phyloP scores from a whole-genome alignment of 768 basidiomycete genomes.

The Termitomyces sp. region DNA sequence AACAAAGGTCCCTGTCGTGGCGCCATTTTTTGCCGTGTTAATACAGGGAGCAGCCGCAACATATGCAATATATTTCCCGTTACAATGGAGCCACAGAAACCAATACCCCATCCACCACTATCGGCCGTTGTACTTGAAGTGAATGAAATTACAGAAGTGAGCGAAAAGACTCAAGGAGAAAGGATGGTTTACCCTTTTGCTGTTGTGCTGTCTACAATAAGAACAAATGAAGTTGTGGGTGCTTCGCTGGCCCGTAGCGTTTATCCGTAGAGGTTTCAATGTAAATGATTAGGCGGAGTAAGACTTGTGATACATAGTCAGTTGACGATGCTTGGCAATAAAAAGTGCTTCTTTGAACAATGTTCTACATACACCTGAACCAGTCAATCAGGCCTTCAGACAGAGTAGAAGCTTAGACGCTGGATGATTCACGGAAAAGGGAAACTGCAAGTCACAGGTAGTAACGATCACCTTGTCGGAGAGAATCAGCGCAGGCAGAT shows the following conservation, averaged over 20 bases:
- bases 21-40: not conserved
- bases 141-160: not conserved
- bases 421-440: not conserved
- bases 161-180: not conserved
- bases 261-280: not conserved
- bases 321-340: not conserved
- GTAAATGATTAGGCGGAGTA: not conserved
- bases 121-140: not conserved
- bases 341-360: not conserved
- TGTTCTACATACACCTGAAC: not conserved
- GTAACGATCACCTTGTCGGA: constrained; percentile 32
- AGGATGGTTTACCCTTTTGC: not conserved
- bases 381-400: constrained; percentile 15
- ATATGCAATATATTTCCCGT: not conserved
- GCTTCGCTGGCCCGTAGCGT: not conserved
- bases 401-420: not conserved
- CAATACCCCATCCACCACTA: not conserved
- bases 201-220: constrained; percentile 1
- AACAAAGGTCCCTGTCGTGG: not conserved
- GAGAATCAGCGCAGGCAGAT: constrained; percentile 1
- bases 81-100: not conserved
- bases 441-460: constrained; percentile 21
- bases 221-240: not conserved
- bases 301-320: not conserved
- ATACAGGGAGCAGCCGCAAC: not conserved